Evolutionary conservation across 2,329 filamentous ascomycete genomes (phyloP).

Genomic region (Aspergillus novoparasiticus): DNA sequence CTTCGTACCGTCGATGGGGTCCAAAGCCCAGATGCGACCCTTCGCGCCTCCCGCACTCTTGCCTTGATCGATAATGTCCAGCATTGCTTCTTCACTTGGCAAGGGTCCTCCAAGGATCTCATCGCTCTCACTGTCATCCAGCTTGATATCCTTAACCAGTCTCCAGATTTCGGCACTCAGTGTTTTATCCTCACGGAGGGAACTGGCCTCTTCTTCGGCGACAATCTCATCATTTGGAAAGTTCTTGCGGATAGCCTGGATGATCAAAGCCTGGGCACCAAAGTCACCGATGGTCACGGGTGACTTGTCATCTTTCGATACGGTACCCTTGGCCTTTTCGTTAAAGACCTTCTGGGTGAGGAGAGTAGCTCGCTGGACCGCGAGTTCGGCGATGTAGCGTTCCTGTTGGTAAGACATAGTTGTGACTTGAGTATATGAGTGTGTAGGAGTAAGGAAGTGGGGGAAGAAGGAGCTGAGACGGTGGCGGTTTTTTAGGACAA

Average conservation of each 20-base stretch:
- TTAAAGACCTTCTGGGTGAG: conserved; percentile 78
- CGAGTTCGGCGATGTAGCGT: conserved; percentile 80
- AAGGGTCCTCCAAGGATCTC: conserved; percentile 70
- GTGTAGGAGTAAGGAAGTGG: conserved; percentile 25
- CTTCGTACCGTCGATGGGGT: conserved; percentile 97
- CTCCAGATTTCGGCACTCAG: conserved; percentile 81
- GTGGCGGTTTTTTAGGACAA: conserved; percentile 41
- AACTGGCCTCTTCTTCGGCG: conserved; percentile 88
- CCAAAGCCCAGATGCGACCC: conserved; percentile 84
- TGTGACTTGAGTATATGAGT: conserved; percentile 25
- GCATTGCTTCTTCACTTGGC: conserved; percentile 62
- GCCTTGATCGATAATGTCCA: conserved; percentile 60
- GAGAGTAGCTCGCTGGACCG: conserved; percentile 79
- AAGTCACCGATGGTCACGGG: conserved; percentile 98
- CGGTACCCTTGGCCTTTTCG: conserved; percentile 90
- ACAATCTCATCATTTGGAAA: conserved; percentile 92
- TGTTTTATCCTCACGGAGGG: conserved; percentile 70
- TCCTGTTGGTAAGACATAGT: conserved; percentile 69
- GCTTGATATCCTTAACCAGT: conserved; percentile 71
- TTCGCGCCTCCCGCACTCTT: conserved; percentile 44
- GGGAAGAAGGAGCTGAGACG: conserved; percentile 44
- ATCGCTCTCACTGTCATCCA: conserved; percentile 68
- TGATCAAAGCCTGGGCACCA: conserved; percentile 95
- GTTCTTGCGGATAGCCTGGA: conserved; percentile 81
- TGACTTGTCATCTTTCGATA: conserved; percentile 92